Evolutionary conservation across 2,329 filamentous ascomycete genomes (phyloP).

Genomic region (Stenocarpella maydis): DNA sequence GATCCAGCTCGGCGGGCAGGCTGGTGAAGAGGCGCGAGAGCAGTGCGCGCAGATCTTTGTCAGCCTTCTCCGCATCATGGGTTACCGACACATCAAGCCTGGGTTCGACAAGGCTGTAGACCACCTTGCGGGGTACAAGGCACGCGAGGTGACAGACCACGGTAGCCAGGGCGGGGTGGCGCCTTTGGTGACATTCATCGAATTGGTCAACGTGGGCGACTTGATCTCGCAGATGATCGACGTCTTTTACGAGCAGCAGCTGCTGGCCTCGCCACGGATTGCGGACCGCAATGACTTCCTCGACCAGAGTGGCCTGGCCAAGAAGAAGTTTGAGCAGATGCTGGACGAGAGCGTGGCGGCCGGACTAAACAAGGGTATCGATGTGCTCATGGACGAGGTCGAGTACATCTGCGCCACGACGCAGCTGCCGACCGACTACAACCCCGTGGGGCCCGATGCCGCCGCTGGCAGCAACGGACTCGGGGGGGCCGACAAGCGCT

Average conservation of each 20-base stretch:
- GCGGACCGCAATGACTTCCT: constrained; percentile 95
- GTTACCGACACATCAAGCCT: constrained; percentile 85
- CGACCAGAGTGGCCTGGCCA: constrained; percentile 88
- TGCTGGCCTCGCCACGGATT: constrained; percentile 78
- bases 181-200: constrained; percentile 92
- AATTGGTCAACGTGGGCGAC: constrained; percentile 97
- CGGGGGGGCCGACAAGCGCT: constrained; percentile 39
- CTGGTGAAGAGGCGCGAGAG: constrained; percentile 82
- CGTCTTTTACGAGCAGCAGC: constrained; percentile 96
- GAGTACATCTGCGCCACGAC: constrained; percentile 93
- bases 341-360: constrained; percentile 96
- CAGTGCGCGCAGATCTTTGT: constrained; percentile 94
- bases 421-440: constrained; percentile 88
- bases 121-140: constrained; percentile 91
- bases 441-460: constrained; percentile 64
- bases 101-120: constrained; percentile 93
- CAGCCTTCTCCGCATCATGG: constrained; percentile 81
- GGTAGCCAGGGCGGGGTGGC: constrained; percentile 75
- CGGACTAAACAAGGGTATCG: constrained; percentile 95
- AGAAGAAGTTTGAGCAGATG: constrained; percentile 99
- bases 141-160: constrained; percentile 79
- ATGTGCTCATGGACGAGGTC: constrained; percentile 97
- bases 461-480: constrained; percentile 41
- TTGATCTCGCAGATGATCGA: constrained; percentile 99
- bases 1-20: constrained; percentile 79